Evolutionary conservation across 495 filamentous ascomycete genomes (phyloP).

Genomic region (Rostrohypoxylon terebratum): DNA sequence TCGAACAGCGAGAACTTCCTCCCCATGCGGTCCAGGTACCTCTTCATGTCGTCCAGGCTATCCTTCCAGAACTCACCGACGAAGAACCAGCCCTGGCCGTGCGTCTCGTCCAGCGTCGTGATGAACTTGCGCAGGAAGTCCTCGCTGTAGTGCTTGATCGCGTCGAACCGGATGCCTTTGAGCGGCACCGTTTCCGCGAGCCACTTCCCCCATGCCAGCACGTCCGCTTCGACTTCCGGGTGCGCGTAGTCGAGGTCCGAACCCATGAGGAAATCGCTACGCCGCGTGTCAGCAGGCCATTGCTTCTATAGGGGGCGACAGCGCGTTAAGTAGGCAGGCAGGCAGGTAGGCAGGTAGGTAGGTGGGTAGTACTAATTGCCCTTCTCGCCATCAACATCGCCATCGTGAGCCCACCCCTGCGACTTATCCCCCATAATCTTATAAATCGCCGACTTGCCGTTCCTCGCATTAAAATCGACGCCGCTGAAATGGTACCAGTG

Average conservation of each 20-base stretch:
- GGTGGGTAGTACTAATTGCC: background rate
- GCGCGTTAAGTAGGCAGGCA: too few relatives aligned
- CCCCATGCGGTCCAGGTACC: background rate
- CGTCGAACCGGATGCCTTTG: background rate
- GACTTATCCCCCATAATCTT: constrained; percentile 9
- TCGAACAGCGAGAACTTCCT: constrained; percentile 7
- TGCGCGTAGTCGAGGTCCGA: constrained; percentile 4
- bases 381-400: constrained; percentile 6
- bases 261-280: constrained; percentile 10
- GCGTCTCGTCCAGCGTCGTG: background rate
- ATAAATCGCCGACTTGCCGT: background rate
- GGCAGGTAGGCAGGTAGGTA: background rate
- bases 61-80: constrained; percentile 9
- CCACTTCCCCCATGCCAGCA: background rate
- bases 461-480: background rate
- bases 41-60: constrained; percentile 3
- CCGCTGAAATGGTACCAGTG: constrained; percentile 9
- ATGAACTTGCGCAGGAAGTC: constrained; percentile 9
- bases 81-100: background rate
- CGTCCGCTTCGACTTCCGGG: background rate
- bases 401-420: constrained; percentile 1
- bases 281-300: background rate
- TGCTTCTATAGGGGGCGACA: background rate
- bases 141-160: constrained; percentile 7
- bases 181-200: background rate